Conservation (phyloP, 768 basidiomycete species). For the Pleurotus salmoneostramineus region DNA sequence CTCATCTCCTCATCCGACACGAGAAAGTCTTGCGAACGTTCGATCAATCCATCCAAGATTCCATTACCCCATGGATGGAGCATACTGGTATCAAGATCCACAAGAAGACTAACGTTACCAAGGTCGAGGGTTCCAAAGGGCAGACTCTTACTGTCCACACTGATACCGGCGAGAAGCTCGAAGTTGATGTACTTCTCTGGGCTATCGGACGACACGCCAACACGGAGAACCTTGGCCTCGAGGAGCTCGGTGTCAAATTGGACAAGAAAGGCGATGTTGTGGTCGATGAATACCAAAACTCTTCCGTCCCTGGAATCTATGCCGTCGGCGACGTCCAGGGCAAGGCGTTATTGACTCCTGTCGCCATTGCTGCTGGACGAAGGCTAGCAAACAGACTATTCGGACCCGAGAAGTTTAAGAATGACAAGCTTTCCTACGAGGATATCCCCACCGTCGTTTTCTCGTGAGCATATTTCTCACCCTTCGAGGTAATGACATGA, state of each 20-base stretch:
- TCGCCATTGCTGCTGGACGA: slow-evolving; percentile 95
- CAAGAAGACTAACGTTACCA: slow-evolving; percentile 68
- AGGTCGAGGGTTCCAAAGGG: slow-evolving; percentile 73
- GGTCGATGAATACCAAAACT: slow-evolving; percentile 91
- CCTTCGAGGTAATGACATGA: slow-evolving; percentile 7
- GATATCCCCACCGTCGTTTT: slow-evolving; percentile 96
- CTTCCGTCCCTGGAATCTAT: slow-evolving; percentile 63
- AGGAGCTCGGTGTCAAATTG: slow-evolving; percentile 70
- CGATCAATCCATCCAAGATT: slow-evolving; percentile 82
- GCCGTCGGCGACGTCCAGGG: slow-evolving; percentile 93
- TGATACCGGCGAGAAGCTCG: slow-evolving; percentile 69
- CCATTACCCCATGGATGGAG: slow-evolving; percentile 87
- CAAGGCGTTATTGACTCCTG: slow-evolving; percentile 91
- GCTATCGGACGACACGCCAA: slow-evolving; percentile 87
- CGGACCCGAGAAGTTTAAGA: slow-evolving; percentile 80
- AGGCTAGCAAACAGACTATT: slow-evolving; percentile 87
- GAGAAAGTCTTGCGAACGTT: slow-evolving; percentile 92
- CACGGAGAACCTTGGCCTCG: slow-evolving; percentile 75
- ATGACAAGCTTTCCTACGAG: slow-evolving; percentile 83
- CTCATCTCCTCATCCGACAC: slow-evolving; percentile 86
- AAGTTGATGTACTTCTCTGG: slow-evolving; percentile 89
- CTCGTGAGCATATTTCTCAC: slow-evolving; percentile 57
- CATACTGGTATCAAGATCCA: slow-evolving; percentile 91
- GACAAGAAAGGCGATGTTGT: slow-evolving; percentile 79
- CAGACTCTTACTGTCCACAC: slow-evolving; percentile 73